Evolutionary conservation across 2,329 filamentous ascomycete species (phyloP).

Genomic region (Lomentospora prolificans): DNA sequence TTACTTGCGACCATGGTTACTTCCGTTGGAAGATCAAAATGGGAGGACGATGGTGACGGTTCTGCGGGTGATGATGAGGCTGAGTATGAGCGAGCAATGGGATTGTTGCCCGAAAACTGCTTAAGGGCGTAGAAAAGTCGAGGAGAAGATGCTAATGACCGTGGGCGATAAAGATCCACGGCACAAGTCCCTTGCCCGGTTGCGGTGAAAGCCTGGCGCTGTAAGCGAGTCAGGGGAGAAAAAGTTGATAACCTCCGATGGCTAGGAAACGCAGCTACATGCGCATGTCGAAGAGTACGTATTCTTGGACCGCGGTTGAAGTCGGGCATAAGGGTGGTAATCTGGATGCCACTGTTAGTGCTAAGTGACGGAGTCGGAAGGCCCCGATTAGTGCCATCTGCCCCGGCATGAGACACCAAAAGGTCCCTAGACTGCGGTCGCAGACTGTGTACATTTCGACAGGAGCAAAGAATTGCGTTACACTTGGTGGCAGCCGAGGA

Average conservation of each 20-base stretch:
- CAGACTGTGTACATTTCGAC: background rate
- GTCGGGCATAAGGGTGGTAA: background rate
- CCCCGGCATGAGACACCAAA: background rate
- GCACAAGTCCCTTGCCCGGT: background rate
- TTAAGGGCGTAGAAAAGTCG: background rate
- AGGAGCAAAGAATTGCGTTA: background rate
- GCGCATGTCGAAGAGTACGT: background rate
- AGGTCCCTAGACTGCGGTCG: background rate
- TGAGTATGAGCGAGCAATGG: background rate
- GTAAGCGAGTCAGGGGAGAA: background rate
- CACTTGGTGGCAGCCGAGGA: background rate
- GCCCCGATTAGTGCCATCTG: background rate
- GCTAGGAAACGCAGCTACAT: background rate
- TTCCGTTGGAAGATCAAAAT: background rate
- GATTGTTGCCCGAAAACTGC: background rate
- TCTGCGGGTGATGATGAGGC: background rate
- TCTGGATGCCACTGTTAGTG: background rate
- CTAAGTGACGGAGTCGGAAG: background rate
- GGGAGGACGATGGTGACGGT: background rate
- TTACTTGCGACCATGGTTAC: conserved; percentile 71
- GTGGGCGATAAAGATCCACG: background rate
- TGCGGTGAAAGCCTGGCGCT: background rate
- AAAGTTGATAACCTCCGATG: background rate
- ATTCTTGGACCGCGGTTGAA: background rate
- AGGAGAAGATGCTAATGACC: background rate